Evolutionary conservation across 441 rosid species (phyloP), one percentile per base, ranked within the genome.

Genomic region (Monsonia emarginata): DNA sequence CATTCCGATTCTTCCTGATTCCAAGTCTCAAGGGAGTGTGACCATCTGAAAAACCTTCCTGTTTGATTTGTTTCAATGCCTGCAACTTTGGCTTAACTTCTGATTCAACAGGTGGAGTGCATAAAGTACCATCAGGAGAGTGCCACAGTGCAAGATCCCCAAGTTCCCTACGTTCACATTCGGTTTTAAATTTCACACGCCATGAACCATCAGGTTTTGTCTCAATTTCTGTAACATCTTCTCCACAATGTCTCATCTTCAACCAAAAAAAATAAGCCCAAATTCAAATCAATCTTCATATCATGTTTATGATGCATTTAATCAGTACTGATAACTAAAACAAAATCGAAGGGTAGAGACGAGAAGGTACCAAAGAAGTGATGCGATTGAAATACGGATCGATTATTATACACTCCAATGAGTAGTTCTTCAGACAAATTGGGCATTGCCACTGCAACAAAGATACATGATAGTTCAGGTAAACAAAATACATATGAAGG

Each of bases 361-460:
- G 28, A 63, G 48, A 57, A n/a, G 52, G 59, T 78, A 89, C 99
- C 98, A 86, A 80, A 40, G 95, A 81, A 27, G 98, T 79, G 71
- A 95, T 81, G 46, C 89, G 87, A 75, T 91, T 95, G 79, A 95
- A 91, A 81, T 86, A 95, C 26, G 98, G 98, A 74, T 91, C 99
- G 52, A 89, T 81, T 60, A 95, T 89, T 67, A 95, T 64, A 75
- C 83, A 74, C 77, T 91, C 98, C 84, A 89, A 76, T 10, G 98
- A 86, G 75, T 89, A 89, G 84, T 95, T 95, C 83, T 82, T 91
- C 70, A 91, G 78, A 79, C 99, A 91, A 76, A 84, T 73, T 24
- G 99, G 99, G 78, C 98, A 95, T 76, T 95, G 99, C 99, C 99
- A 95, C 99, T 95, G 95, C 80, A 78, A 36, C 63, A 61, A 57